phyloP scores from a whole-genome alignment of 2,329 filamentous ascomycete species.

The Pseudohalonectria lignicola region DNA sequence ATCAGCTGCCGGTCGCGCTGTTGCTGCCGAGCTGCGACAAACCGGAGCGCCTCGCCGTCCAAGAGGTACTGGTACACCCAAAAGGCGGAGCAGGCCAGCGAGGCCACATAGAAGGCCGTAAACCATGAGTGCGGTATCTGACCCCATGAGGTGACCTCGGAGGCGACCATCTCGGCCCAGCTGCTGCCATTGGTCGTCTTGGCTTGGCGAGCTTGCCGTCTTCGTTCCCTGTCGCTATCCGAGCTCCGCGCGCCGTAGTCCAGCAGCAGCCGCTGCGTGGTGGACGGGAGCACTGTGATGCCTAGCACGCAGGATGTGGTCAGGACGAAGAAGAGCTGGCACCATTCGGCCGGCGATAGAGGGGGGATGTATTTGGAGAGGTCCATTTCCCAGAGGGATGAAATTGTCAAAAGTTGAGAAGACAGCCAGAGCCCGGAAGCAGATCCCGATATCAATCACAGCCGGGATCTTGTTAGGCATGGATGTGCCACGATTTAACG shows the following conservation, averaged over 20 bases:
- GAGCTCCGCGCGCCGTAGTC: slow-evolving; percentile 38
- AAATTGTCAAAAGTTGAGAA: too few species aligned
- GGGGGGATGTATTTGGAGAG: not conserved
- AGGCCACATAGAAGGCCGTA: slow-evolving; percentile 72
- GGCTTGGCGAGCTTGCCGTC: slow-evolving; percentile 2
- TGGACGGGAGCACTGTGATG: slow-evolving; percentile 30
- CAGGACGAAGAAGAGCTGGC: slow-evolving; percentile 36
- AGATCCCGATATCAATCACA: too few species aligned
- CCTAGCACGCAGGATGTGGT: slow-evolving; percentile 26
- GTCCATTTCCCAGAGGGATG: not conserved
- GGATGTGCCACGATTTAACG: too few species aligned
- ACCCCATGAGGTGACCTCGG: slow-evolving; percentile 24
- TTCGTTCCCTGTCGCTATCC: slow-evolving; percentile 4
- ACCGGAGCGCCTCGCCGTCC: slow-evolving; percentile 40
- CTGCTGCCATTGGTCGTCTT: not conserved
- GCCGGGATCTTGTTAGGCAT: too few species aligned
- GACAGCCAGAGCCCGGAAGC: too few species aligned
- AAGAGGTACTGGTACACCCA: slow-evolving; percentile 58
- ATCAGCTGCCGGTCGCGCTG: slow-evolving; percentile 10
- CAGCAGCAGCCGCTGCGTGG: slow-evolving; percentile 31
- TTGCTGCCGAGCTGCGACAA: slow-evolving; percentile 28
- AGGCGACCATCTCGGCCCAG: slow-evolving; percentile 16
- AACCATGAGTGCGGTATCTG: slow-evolving; percentile 32
- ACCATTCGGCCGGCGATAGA: slow-evolving; percentile 19
- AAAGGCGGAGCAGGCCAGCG: slow-evolving; percentile 57